These are phyloP conservation scores for Trichoderma guizhouense DNA, from an alignment of 2,329 filamentous ascomycete genomes.

Conservation along the genomic window DNA sequence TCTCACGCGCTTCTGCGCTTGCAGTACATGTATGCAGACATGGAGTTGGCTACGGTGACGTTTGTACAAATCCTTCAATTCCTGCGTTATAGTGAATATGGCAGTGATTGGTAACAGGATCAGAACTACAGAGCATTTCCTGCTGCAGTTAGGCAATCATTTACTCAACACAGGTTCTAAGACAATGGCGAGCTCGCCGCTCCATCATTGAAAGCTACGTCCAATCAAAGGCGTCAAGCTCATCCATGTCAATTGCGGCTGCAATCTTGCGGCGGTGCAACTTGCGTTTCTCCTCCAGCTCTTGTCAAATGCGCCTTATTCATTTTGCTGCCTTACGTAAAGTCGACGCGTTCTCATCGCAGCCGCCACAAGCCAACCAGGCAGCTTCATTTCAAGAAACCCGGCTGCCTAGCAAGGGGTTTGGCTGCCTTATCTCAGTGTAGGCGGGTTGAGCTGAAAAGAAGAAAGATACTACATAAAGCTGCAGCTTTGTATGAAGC, in stretches of 20 bases:
- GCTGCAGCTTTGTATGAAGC: not conserved
- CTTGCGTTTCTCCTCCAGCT: not conserved
- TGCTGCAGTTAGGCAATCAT: not conserved
- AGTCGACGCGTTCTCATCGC: not conserved
- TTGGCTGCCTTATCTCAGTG: not conserved
- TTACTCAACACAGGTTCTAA: not conserved
- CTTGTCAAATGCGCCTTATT: not conserved
- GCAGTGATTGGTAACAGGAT: not conserved
- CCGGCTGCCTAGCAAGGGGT: not conserved
- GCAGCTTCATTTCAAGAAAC: not conserved
- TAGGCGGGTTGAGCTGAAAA: not conserved
- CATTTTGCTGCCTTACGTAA: slow-evolving; percentile 7
- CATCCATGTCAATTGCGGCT: not conserved
- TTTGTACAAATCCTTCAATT: not conserved
- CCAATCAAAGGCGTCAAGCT: not conserved
- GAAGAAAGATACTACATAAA: not conserved
- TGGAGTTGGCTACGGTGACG: not conserved
- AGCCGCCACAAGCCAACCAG: slow-evolving; percentile 11
- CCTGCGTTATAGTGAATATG: not conserved
- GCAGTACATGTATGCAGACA: not conserved
- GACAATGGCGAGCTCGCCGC: not conserved
- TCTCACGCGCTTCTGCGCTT: not conserved
- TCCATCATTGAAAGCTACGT: not conserved
- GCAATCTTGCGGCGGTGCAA: not conserved
- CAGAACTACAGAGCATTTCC: not conserved